A percentile compares a stretch with the other conserved stretches of the same genome.
These are phyloP conservation scores for Madurella fahalii DNA, from an alignment of 2,329 filamentous ascomycete genomes.

Conservation along the genomic window DNA sequence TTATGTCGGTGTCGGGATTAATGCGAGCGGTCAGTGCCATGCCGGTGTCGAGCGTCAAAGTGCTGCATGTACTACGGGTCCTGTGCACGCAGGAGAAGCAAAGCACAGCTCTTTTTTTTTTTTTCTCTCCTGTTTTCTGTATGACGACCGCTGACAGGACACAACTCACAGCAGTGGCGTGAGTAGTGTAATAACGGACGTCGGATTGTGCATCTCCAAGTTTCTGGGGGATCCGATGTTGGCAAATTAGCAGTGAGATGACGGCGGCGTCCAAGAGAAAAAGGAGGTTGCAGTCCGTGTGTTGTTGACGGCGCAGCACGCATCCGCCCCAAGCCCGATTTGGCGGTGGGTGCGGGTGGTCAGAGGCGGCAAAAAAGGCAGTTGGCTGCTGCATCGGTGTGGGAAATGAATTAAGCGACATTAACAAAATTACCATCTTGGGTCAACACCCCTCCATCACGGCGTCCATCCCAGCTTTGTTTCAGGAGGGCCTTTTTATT, in stretches of 20 bases:
- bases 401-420: constrained; percentile 37
- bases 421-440: constrained; percentile 25
- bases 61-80: no score
- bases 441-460: constrained; percentile 14
- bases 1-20: no score
- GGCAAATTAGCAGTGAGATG: constrained; percentile 9
- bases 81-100: no score
- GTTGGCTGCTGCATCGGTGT: constrained; percentile 17
- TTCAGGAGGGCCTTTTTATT: constrained; percentile 10
- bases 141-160: no score
- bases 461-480: constrained; percentile 5
- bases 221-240: neutral
- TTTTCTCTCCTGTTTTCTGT: no score
- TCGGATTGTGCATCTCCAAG: neutral
- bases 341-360: constrained; percentile 15
- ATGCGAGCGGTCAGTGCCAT: no score
- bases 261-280: constrained; percentile 3
- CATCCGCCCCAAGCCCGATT: constrained; percentile 7
- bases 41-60: no score
- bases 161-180: neutral
- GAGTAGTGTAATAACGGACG: neutral
- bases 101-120: no score
- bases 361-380: constrained; percentile 22
- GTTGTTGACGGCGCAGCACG: neutral
- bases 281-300: constrained; percentile 15